Base-by-base conservation (phyloP, 2,329 filamentous ascomycete species). In the Cladophialophora bantiana region DNA sequence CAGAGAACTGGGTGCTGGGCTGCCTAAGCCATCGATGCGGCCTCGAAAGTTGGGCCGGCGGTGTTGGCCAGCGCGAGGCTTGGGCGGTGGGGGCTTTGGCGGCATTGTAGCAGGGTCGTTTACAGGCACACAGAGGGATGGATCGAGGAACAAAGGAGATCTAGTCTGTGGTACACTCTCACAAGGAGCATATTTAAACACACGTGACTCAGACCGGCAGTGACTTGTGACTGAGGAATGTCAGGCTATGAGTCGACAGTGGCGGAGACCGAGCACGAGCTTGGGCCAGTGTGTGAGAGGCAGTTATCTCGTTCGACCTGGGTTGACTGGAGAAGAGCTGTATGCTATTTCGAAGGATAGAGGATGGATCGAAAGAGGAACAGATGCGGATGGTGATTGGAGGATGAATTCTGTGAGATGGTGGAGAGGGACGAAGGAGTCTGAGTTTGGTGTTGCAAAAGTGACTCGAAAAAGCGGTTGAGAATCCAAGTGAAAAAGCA, bases 11-110 rank as follows among this genome's bases (percentile, higher is more conserved):
- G 68, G 68, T 31, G 58, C 66, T 35, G 68, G 68, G 42, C 68
- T 70, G 20, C 68, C 67, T 1, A 68, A 40, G 31, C 67, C 68
- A 26, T 70, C 66, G 53, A 70, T 70, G 15, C 68, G 66, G 31
- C 68, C 68, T 18, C 65, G 68, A 36, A 52, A 61, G 57, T 55
- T 55, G 15, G 68, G 52, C 50, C 61, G 60, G 13, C 66, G 62
- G 42, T 62, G 52, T 36, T 64, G 56, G 26, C 68, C 68, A 12
- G 66, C 56, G 32, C 66, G 59, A 57, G 66, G 66, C 48, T 58
- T 66, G 12, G 68, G 68, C 12, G 68, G 68, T 20, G 66, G 63
- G 1, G 62, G 58, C 42, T 66, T 70, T 13, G 60, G 60, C 38
- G 60, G 52, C 63, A 68, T 68, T 18, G 7, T 54, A 54, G 48